Evolutionary conservation across 2,329 filamentous ascomycete genomes (phyloP).

Genomic region (Talaromyces sp.): DNA sequence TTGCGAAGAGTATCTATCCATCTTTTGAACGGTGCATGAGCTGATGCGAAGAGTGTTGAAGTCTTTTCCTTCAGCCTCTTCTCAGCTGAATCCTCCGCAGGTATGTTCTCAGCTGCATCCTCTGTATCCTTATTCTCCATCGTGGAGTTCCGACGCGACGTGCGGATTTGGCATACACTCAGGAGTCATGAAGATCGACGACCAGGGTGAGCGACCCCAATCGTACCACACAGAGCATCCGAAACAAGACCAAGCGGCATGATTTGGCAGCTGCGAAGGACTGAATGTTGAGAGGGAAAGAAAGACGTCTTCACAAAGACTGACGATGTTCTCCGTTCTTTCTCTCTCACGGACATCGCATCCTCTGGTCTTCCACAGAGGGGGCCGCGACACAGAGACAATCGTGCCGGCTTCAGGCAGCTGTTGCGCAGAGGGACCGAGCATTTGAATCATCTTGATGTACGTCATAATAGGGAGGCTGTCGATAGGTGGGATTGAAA

Average conservation of each 20-base stretch:
- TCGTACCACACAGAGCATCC: constrained; percentile 7
- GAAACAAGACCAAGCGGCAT: constrained; percentile 9
- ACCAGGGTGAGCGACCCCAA: constrained; percentile 1
- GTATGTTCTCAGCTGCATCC: constrained; percentile 4
- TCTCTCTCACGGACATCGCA: neutral
- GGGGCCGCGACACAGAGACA: neutral
- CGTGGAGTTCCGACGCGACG: constrained; percentile 11
- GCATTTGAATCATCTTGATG: constrained; percentile 28
- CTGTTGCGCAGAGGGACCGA: constrained; percentile 12
- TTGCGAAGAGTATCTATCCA: constrained; percentile 41
- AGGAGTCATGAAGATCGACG: constrained; percentile 15
- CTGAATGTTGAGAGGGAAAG: constrained; percentile 3
- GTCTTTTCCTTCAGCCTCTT: constrained; percentile 1
- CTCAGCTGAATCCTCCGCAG: constrained; percentile 5
- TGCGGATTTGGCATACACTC: constrained; percentile 3
- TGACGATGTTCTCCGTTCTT: neutral
- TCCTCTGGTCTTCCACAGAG: neutral
- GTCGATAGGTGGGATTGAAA: constrained; percentile 21
- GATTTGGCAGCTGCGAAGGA: constrained; percentile 19
- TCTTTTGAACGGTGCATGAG: constrained; percentile 35
- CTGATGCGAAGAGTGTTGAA: neutral
- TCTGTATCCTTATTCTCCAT: constrained; percentile 11
- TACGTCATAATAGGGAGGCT: constrained; percentile 24
- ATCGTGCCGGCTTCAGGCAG: constrained; percentile 11
- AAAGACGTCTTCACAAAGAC: neutral